phyloP scores from a whole-genome alignment of 345 rosid species.

The Salix dunnii region DNA sequence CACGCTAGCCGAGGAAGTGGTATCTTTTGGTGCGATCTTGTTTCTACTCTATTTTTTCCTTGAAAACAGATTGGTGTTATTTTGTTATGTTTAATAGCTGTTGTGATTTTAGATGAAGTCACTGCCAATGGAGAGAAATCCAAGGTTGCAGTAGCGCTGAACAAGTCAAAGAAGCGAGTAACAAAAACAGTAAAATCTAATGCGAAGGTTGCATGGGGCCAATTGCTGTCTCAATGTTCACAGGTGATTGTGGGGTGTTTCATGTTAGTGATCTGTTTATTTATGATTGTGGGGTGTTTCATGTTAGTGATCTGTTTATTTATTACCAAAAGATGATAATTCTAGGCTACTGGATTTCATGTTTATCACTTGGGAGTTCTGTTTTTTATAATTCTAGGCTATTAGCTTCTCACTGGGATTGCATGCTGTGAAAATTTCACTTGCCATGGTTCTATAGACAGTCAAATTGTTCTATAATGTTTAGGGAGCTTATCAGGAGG shows the following conservation, averaged over 20 bases:
- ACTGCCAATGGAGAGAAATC: constrained; percentile 39
- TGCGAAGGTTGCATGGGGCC: constrained; percentile 74
- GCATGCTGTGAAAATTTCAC: neutral
- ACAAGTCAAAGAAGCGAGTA: constrained; percentile 40
- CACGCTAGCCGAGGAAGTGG: constrained; percentile 47
- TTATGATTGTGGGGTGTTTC: neutral
- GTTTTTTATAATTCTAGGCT: neutral
- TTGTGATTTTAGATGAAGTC: constrained; percentile 42
- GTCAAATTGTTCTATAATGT: neutral
- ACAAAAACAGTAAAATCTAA: constrained; percentile 31
- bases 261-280: neutral
- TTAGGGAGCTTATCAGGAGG: neutral
- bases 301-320: neutral
- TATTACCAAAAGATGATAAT: neutral
- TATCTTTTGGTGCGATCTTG: constrained; percentile 46
- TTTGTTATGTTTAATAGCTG: constrained; percentile 8
- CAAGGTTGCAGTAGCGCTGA: constrained; percentile 24
- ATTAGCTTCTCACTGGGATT: neutral
- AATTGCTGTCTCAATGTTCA: constrained; percentile 80
- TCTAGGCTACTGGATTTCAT: neutral
- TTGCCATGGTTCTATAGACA: neutral
- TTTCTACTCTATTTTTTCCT: constrained; percentile 29
- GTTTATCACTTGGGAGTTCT: neutral
- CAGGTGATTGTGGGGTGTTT: constrained; percentile 44
- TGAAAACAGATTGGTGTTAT: constrained; percentile 2